A percentile compares a stretch with the other conserved stretches of the same genome.
These are phyloP conservation scores for Skeletonema grethae DNA, from an alignment of 108 stramenopile species.

Conservation along the genomic window DNA sequence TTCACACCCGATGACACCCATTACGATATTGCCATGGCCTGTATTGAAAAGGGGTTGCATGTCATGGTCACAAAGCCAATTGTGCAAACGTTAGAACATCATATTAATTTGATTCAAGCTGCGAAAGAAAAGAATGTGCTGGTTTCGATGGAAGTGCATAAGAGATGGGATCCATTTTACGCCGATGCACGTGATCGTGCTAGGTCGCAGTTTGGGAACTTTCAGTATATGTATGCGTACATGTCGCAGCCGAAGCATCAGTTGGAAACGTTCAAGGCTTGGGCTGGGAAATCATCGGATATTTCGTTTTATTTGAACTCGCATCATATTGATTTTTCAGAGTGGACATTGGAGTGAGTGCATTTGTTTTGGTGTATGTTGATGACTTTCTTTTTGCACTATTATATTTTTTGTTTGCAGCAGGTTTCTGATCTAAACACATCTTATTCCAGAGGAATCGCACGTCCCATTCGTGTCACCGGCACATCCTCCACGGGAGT, in stretches of 20 bases:
- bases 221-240: slow-evolving; percentile 98
- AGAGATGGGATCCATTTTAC: slow-evolving; percentile 99
- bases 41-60: slow-evolving; percentile 92
- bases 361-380: background rate
- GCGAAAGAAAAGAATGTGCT: slow-evolving; percentile 89
- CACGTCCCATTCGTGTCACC: slow-evolving; percentile 92
- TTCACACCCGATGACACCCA: slow-evolving; percentile 99
- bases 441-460: slow-evolving; percentile 50
- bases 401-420: background rate
- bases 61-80: slow-evolving; percentile 99
- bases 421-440: background rate
- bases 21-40: slow-evolving; percentile 94
- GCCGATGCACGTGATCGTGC: slow-evolving; percentile 97
- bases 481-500: slow-evolving; percentile 95
- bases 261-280: slow-evolving; percentile 98
- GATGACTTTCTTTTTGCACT: background rate
- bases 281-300: slow-evolving; percentile 98
- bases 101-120: slow-evolving; percentile 70
- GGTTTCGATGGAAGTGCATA: slow-evolving; percentile 96
- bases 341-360: slow-evolving; percentile 87
- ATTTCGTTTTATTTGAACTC: slow-evolving; percentile 99
- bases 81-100: slow-evolving; percentile 94
- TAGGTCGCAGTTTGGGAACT: slow-evolving; percentile 77
- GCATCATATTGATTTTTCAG: slow-evolving; percentile 98
- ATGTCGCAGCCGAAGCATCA: slow-evolving; percentile 99